Base-by-base conservation (phyloP, 2,329 filamentous ascomycete genomes). In the Dactylellina cionopaga region DNA sequence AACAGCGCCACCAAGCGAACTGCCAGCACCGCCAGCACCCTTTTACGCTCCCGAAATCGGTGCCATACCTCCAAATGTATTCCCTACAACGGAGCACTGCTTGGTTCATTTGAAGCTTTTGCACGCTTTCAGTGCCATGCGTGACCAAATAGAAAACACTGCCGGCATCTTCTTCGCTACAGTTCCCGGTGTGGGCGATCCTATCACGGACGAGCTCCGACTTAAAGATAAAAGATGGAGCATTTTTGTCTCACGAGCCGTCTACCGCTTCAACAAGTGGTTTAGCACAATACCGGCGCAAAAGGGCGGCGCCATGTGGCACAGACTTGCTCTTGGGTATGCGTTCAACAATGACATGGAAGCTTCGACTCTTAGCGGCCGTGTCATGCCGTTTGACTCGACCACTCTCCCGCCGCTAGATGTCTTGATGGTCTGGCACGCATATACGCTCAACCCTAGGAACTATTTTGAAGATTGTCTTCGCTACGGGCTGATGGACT, bases 371-470 rank as follows among this genome's bases (percentile, higher is more conserved):
- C 15, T 63, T 3, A 41, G 11, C 2, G 69, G 69, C 7, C 33
- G 43, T 25, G 29, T 19, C 27, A 44, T 74, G 55, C 54, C 63
- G 13, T 74, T 68, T 24, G 63, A 74, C 24, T 25, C 31, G 4
- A 58, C 62, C 3, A 60, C 39, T n/a, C 33, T 74, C 7, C 69
- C 69, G 17, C 69, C 69, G 15, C 47, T 79, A 83, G 90, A 93
- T 80, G 86, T 93, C 0, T 80, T 92, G 17, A 90, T 93, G 89
- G 88, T 93, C 0, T 91, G 89, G 88, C 91, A 94, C 79, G 82
- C 89, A 0, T 90, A 91, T 77, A 89, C 91, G 86, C 85, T 94
- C 2, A 93, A 92, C 75, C 91, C 91, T 0, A 83, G 89, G 39
- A 83, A 82, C n/a, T 93, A 88, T 77, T 84, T 92, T 2, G 90